Base-by-base conservation (phyloP, 23 red algal species). In the Rhodosorus marinus region DNA sequence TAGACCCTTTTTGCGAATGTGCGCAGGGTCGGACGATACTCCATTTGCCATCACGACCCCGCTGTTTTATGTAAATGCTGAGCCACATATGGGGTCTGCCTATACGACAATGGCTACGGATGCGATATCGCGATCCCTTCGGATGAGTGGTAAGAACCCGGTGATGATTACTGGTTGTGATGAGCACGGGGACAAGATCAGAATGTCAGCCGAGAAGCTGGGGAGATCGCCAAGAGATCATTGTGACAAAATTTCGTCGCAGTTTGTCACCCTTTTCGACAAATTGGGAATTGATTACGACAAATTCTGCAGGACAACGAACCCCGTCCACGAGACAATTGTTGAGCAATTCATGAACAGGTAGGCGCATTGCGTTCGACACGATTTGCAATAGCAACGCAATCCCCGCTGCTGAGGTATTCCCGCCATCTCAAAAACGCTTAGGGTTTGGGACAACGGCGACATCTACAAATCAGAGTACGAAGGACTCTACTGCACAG, bases 111-210 rank as follows among this genome's bases (percentile, higher is more conserved):
- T 98, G 4, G 90, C 90, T n/a, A 73, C 60, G 1, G 90, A 98
- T 41, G 78, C 72, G 24, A 67, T 98, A 8, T 51, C 73, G 15
- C 62, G 90, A 55, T 98, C 75, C 35, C 75, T 81, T 47, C 70
- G 73, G 34, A 60, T 98, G 55, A 51, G 64, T 0, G 64, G 57
- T 24, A 59, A 59, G 0, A 11, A 30, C 3, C 24, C 66, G 21
- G 21, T 55, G 21, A 77, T 98, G 25, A 55, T 98, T 3, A 98
- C 90, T 2, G 90, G 90, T 25, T 66, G 54, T 14, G 90, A 98
- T 40, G 90, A 98, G 49, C 90, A 98, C 30, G 90, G 90, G 7
- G 90, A 98, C 57, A 98, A 98, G 59, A 81, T 98, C 51, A 80
- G 74, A 1, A 52, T 59, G 6, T 79, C 90, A 0, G 90, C 90